Percentiles rank a stretch among this genome's conserved stretches.
Evolutionary conservation across 2,329 filamentous ascomycete species (phyloP).

Genomic region (Exserohilum turcica): DNA sequence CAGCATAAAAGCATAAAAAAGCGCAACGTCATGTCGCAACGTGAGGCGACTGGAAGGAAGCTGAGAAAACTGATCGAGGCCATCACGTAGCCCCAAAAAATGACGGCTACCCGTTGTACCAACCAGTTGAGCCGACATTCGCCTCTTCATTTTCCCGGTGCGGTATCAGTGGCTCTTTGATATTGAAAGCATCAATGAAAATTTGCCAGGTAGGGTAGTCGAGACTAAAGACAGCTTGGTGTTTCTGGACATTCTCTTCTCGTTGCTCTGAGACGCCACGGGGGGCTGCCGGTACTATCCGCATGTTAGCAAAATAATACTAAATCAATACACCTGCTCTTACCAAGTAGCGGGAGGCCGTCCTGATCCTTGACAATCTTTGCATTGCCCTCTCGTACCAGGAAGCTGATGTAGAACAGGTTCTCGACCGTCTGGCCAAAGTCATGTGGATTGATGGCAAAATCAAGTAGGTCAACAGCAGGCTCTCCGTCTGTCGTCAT

Average conservation of each 20-base stretch:
- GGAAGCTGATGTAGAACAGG: conserved; percentile 92
- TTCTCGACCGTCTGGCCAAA: conserved; percentile 97
- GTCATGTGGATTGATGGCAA: conserved; percentile 85
- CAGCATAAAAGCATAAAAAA: neutral
- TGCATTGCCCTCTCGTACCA: conserved; percentile 84
- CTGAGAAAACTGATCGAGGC: neutral
- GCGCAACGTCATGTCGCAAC: too few relatives aligned
- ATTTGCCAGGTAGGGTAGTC: conserved; percentile 84
- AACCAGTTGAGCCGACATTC: conserved; percentile 29
- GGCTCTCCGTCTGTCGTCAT: conserved; percentile 62
- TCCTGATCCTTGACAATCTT: conserved; percentile 74
- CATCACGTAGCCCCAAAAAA: neutral
- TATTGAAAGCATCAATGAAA: conserved; percentile 75
- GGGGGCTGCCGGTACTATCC: conserved; percentile 52
- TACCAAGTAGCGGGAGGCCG: conserved; percentile 79
- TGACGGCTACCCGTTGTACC: conserved; percentile 25
- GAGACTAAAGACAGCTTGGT: conserved; percentile 87
- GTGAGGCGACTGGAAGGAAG: neutral
- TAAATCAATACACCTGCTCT: conserved; percentile 46
- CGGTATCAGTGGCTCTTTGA: conserved; percentile 81
- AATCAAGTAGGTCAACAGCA: conserved; percentile 75
- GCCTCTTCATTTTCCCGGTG: conserved; percentile 61
- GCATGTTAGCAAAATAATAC: conserved; percentile 2
- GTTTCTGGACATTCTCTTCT: conserved; percentile 59
- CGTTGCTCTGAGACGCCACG: conserved; percentile 60